A percentile compares a stretch with the other conserved stretches of the same genome.
Conservation (phyloP, 2,329 filamentous ascomycete genomes). For the Nothopassalora personata region DNA sequence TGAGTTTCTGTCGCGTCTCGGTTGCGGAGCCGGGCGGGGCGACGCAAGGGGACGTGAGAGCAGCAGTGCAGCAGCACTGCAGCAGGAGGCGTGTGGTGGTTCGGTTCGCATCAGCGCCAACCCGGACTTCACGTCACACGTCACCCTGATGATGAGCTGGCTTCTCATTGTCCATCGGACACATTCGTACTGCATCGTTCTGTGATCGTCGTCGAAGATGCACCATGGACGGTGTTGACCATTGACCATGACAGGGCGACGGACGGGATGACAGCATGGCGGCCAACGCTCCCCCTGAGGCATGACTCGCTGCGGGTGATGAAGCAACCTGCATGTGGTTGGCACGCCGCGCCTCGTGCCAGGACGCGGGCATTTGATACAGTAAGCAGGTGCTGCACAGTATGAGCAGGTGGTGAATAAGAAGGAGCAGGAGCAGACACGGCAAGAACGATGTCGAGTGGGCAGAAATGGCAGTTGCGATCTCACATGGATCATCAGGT, state of each 20-base stretch:
- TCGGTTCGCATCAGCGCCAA: background rate
- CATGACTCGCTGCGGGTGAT: background rate
- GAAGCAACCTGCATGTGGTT: background rate
- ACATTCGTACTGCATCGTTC: background rate
- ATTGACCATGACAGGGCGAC: background rate
- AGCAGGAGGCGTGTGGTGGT: too few relatives aligned
- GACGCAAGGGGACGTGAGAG: background rate
- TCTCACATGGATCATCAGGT: too few relatives aligned
- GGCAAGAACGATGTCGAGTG: background rate
- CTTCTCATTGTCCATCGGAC: background rate
- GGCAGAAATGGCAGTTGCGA: background rate
- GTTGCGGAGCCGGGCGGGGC: background rate
- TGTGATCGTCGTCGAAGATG: background rate
- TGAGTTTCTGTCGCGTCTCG: background rate
- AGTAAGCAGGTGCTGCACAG: too few relatives aligned
- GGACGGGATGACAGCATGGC: background rate
- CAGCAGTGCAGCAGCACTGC: too few relatives aligned
- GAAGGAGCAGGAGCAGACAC: background rate
- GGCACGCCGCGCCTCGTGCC: background rate
- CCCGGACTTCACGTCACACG: background rate
- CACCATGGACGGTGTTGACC: background rate
- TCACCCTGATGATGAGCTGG: too few relatives aligned
- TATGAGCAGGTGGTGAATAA: background rate
- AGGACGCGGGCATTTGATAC: background rate
- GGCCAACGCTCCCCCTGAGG: background rate